Base-by-base conservation (phyloP, 2,329 filamentous ascomycete genomes). In the Curvularia lunata region DNA sequence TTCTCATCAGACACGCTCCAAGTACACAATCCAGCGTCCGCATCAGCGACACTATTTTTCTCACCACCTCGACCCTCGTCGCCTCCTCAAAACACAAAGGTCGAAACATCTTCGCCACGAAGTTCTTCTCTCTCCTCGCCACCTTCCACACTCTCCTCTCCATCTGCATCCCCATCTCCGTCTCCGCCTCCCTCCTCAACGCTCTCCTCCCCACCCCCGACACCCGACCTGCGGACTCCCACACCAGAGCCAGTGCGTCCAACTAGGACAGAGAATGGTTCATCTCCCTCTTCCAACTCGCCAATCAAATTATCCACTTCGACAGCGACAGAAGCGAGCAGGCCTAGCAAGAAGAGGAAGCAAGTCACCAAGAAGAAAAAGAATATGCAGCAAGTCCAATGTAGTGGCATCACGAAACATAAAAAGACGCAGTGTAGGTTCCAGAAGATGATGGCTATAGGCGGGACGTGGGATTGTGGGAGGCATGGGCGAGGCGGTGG, bases 401-500 rank as follows among this genome's bases (percentile, higher is more conserved):
- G 10, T 2, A 12, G 10, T 12, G 45, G 8, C 19, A 51, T 4
- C 42, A 52, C 19, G 3, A 10, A 18, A 8, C 7, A 6, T 2
- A 37, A 37, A 7, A 19, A 6, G 18, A 21, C 41, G 3, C 49
- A 43, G 19, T 56, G 54, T 8, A 37, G 0, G 8, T 16, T 13
- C 42, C 54, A 27, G 4, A 48, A 48, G 12, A 52, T n/a, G 3
- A 1, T 37, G 23, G 9, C 3, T 12, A 8, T 7, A n/a, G 48
- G 48, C 8, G 10, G 41, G 48, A 27, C 4, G 42, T 56, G 42
- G 41, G 32, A 52, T 41, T 56, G 54, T 37, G 54, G 48, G 12
- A 34, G 49, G 19, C 54, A 56, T 28, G 34, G 32, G 1, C 19
- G 32, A 48, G 13, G 13, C 5, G 3, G 0, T 13, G 25, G n/a